These are phyloP conservation scores for Zygoascus ofunaensis DNA, from an alignment of 805 yeast genomes.

Conservation along the genomic window DNA sequence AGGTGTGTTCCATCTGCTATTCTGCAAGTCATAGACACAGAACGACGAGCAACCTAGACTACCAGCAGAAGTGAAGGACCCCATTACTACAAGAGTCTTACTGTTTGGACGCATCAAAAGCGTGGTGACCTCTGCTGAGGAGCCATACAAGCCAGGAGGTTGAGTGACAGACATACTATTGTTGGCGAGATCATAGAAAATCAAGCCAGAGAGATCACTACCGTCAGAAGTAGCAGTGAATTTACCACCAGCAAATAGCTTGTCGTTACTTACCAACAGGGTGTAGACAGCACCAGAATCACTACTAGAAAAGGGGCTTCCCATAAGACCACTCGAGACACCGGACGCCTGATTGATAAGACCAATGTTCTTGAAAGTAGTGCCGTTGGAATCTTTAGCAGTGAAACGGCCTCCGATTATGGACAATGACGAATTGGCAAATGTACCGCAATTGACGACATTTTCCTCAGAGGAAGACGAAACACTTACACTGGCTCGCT, in stretches of 20 bases:
- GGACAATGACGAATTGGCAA: conserved; percentile 40
- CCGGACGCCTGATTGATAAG: conserved; percentile 23
- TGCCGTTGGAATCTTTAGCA: conserved; percentile 24
- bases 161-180: conserved; percentile 37
- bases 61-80: conserved; percentile 55
- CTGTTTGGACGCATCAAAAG: conserved; percentile 33
- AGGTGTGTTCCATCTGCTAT: conserved; percentile 46
- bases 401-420: conserved; percentile 54
- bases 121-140: conserved; percentile 35
- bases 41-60: conserved; percentile 48
- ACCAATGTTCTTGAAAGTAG: conserved; percentile 23
- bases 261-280: conserved; percentile 17
- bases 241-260: conserved; percentile 28
- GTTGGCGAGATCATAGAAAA: conserved; percentile 42
- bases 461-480: conserved; percentile 12
- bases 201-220: conserved; percentile 35
- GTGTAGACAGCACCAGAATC: conserved; percentile 19
- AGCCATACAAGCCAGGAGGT: conserved; percentile 38
- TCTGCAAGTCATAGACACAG: conserved; percentile 53
- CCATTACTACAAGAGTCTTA: conserved; percentile 56
- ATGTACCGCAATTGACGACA: conserved; percentile 30
- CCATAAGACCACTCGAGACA: conserved; percentile 7
- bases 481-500: conserved; percentile 10
- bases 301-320: conserved; percentile 4
- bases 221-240: conserved; percentile 20